Evolutionary conservation across 1,139 yeast species (phyloP).

Genomic region (Debaryomycetaceae sp.): DNA sequence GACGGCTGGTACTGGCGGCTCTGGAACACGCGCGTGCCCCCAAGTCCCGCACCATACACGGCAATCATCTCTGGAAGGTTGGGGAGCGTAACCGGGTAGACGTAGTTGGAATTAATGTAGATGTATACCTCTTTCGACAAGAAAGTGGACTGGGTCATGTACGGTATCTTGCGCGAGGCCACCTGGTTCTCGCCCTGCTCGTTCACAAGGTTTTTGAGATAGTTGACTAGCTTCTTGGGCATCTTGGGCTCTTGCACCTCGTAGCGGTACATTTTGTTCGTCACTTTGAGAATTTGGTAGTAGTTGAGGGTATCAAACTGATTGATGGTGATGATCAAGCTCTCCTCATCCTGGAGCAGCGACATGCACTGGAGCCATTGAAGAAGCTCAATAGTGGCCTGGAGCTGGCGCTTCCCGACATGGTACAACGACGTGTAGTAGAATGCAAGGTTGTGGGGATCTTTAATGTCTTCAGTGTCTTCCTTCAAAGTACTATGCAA

Average conservation of each 20-base stretch:
- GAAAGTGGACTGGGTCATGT: conserved; percentile 43
- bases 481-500: conserved; percentile 21
- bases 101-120: conserved; percentile 46
- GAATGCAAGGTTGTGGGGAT: conserved; percentile 38
- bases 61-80: conserved; percentile 56
- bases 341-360: conserved; percentile 51
- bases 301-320: conserved; percentile 63
- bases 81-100: conserved; percentile 55
- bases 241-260: conserved; percentile 75
- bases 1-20: conserved; percentile 58
- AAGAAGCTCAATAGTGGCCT: conserved; percentile 72
- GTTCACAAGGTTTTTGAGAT: conserved; percentile 29
- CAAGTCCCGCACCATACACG: conserved; percentile 60
- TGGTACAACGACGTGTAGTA: conserved; percentile 55
- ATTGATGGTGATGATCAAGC: conserved; percentile 53
- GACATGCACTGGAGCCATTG: conserved; percentile 92
- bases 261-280: conserved; percentile 69
- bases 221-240: conserved; percentile 42
- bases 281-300: conserved; percentile 64
- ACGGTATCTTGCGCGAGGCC: conserved; percentile 29
- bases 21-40: conserved; percentile 45
- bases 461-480: conserved; percentile 11
- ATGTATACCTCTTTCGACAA: conserved; percentile 40
- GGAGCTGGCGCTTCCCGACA: conserved; percentile 63
- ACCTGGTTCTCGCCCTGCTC: conserved; percentile 42